Conservation (phyloP, 2,329 filamentous ascomycete genomes). For the Pestalotiopsis sp. region DNA sequence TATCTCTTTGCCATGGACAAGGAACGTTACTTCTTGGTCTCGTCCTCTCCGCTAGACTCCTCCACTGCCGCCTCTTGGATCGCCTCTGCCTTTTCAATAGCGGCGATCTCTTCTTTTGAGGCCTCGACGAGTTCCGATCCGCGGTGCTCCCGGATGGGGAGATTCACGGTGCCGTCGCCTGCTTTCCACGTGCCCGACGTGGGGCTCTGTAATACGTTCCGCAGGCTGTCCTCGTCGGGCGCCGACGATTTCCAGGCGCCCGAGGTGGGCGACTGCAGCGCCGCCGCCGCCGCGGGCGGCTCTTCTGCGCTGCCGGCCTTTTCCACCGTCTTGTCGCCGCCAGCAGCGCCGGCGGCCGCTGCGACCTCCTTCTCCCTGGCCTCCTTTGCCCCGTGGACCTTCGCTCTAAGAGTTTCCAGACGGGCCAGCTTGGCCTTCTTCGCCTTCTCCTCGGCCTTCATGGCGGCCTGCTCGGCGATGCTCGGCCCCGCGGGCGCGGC, state of each 20-base stretch:
- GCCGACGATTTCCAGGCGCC: conserved; percentile 41
- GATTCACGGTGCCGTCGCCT: conserved; percentile 20
- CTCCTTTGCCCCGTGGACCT: conserved; percentile 47
- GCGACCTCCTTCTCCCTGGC: conserved; percentile 17
- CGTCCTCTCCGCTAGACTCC: conserved; percentile 36
- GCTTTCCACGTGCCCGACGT: conserved; percentile 45
- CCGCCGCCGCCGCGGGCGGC: conserved; percentile 22
- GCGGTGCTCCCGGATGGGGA: conserved; percentile 25
- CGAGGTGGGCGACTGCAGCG: conserved; percentile 48
- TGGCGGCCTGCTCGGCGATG: conserved; percentile 66
- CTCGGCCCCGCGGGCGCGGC: conserved; percentile 40
- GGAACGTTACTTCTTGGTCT: conserved; percentile 29
- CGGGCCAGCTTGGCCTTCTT: conserved; percentile 64
- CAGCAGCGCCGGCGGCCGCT: conserved; percentile 8
- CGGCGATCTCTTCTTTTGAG: conserved; percentile 41
- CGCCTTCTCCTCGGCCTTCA: conserved; percentile 64
- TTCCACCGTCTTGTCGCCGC: conserved; percentile 6
- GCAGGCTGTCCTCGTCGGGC: conserved; percentile 21
- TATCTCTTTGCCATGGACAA: neutral
- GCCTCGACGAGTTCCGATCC: conserved; percentile 35
- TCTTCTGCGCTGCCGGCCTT: conserved; percentile 17
- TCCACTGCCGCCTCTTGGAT: conserved; percentile 42
- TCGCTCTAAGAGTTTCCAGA: conserved; percentile 55
- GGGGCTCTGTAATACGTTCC: conserved; percentile 44
- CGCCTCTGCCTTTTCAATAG: conserved; percentile 39